phyloP scores from a whole-genome alignment of 108 stramenopile genomes.

The Cyclotella atomus region DNA sequence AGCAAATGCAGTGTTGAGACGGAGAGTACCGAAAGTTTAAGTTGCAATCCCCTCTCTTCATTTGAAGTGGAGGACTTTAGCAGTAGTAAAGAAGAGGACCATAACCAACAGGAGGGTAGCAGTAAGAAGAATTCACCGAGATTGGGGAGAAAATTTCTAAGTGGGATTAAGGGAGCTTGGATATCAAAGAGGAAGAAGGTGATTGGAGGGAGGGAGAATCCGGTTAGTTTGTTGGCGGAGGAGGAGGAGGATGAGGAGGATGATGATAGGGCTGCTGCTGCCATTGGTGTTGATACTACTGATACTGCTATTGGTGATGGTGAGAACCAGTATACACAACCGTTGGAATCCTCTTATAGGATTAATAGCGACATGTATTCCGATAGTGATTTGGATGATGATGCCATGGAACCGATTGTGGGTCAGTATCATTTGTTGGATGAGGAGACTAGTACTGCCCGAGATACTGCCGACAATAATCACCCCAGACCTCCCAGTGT shows the following conservation, averaged over 20 bases:
- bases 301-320: neutral
- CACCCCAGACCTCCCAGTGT: neutral
- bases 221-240: conserved; percentile 24
- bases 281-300: neutral
- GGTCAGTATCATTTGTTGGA: conserved; percentile 35
- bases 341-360: neutral
- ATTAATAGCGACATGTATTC: conserved; percentile 14
- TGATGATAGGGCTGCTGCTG: neutral
- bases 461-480: too few relatives aligned
- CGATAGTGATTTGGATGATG: conserved; percentile 20
- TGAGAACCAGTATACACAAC: conserved; percentile 15
- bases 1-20: neutral
- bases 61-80: neutral
- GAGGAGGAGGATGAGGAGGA: conserved; percentile 15
- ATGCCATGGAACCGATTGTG: conserved; percentile 19
- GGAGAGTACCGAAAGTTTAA: neutral
- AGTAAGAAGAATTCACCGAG: neutral
- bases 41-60: neutral
- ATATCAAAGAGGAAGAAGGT: conserved; percentile 3
- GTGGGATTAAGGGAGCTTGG: neutral
- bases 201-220: conserved; percentile 28
- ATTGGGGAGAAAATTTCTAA: neutral
- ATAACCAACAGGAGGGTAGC: neutral
- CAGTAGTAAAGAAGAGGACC: neutral
- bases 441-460: too few relatives aligned